Evolutionary conservation across 2,329 filamentous ascomycete genomes (phyloP), one percentile per base, ranked within the genome.

Genomic region (Colletotrichum karsti): DNA sequence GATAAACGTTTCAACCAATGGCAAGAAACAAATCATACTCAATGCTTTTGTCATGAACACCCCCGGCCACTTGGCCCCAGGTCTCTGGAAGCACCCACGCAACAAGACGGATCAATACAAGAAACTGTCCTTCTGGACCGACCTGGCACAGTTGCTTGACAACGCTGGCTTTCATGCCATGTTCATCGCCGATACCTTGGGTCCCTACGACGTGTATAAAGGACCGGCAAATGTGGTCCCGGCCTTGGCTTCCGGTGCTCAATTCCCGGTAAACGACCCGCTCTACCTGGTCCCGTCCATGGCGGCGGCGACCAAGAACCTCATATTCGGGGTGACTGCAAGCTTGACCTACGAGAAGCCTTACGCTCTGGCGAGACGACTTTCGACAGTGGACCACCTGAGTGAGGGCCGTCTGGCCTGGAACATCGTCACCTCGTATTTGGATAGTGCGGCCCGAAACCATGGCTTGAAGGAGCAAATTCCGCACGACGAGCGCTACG

Each of bases 211-310:
- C 79, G 89, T 92, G 5, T 93, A 92, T 77, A 88, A 88, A 67
- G 86, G 89, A 0, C 87, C 87, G 10, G 68, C 69, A 9, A 78
- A 77, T 1, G 77, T 81, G 4, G 84, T 86, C 3, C 86, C 90
- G 0, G 88, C 89, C 0, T 85, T 91, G 54, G 76, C 83, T 1
- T 87, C 88, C 0, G 91, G 89, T 1, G 88, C 90, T 0, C 91
- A 93, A 76, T 92, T 89, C 85, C 91, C 91, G 0, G 88, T 92
- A n/a, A 92, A 91, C 67, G 90, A 93, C 74, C 90, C 90, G 0
- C 74, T 92, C 2, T 82, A 85, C 4, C 84, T 90, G 3, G 82
- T 92, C 0, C 84, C 90, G 2, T 89, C 90, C 3, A 91, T 92
- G 89, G 90, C 90, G 1, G 90, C 90, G 1, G 90, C 83, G 0